Conservation (phyloP, 345 rosid genomes). For the Populus tremula region DNA sequence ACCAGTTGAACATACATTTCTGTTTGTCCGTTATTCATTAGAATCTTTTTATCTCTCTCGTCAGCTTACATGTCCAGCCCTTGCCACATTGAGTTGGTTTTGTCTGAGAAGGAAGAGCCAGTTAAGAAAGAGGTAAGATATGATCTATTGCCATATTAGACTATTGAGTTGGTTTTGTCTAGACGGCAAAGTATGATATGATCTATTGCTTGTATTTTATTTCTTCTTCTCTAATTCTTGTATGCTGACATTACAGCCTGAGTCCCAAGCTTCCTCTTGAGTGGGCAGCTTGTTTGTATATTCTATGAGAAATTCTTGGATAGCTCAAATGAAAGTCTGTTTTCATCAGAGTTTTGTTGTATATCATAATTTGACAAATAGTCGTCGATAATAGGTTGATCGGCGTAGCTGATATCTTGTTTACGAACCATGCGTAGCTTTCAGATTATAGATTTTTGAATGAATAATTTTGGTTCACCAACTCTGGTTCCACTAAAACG, state of each 20-base stretch:
- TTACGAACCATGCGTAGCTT: background rate
- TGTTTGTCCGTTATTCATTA: background rate
- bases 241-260: conserved; percentile 50
- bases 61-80: conserved; percentile 98
- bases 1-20: background rate
- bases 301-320: conserved; percentile 10
- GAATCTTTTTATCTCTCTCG: background rate
- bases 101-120: conserved; percentile 93
- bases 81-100: conserved; percentile 82
- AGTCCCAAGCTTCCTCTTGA: conserved; percentile 44
- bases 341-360: background rate
- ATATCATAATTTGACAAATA: background rate
- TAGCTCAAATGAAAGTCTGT: background rate
- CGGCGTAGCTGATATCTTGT: background rate
- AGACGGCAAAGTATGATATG: fast-evolving
- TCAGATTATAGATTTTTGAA: background rate
- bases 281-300: conserved; percentile 12
- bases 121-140: conserved; percentile 86
- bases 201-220: background rate
- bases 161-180: no score
- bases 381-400: background rate
- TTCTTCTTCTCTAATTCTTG: background rate
- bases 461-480: no score
- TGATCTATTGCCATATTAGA: no score
- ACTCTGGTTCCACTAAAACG: no score